Evolutionary conservation across 257 asterid genomes (phyloP), one percentile per base, ranked within the genome.

Genomic region (Linaria vulgaris): DNA sequence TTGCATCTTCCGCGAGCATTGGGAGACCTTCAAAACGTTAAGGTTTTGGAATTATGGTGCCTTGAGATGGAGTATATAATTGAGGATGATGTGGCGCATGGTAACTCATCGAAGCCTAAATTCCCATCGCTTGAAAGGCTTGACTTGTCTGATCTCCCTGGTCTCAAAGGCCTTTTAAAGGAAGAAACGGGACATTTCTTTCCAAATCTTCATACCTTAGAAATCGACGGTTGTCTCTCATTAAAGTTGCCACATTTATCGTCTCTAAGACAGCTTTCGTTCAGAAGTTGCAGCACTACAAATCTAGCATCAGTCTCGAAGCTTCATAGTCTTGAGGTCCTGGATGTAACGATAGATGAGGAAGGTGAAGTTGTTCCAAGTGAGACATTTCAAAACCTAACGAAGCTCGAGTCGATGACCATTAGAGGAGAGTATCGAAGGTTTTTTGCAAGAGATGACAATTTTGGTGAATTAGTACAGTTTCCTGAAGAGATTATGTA

Each of bases 21-120:
- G 25, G 74, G 64, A 20, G 68, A 61, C 38, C 21, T 75, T 15
- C 76, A 68, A 11, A 34, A 4, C 46, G 71, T 75, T 7, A 38
- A 70, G 12, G 0, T 0, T 10, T 13, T 76, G 52, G 0, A 3
- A 0, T 63, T 76, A n/a, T 0, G 1, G 0, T 12, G 12, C 4
- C 23, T 58, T 30, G 50, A 16, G 51, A 38, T 64, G 14, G 75
- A 76, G 56, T 72, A 69, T 47, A 38, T 71, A 13, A 10, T 51
- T 13, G 68, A 58, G 52, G 31, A 61, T 12, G 62, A 39, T 34
- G 9, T 1, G 21, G 1, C 37, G n/a, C 43, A 0, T 27, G 30
- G 14, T 10, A 41, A 22, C 15, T 20, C 16, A 27, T 12, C 10
- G 17, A 20, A 14, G 15, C 24, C 17, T 23, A 27, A 15, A 45